Conservation (phyloP, 495 filamentous ascomycete species). For the Neurospora hispaniola region DNA sequence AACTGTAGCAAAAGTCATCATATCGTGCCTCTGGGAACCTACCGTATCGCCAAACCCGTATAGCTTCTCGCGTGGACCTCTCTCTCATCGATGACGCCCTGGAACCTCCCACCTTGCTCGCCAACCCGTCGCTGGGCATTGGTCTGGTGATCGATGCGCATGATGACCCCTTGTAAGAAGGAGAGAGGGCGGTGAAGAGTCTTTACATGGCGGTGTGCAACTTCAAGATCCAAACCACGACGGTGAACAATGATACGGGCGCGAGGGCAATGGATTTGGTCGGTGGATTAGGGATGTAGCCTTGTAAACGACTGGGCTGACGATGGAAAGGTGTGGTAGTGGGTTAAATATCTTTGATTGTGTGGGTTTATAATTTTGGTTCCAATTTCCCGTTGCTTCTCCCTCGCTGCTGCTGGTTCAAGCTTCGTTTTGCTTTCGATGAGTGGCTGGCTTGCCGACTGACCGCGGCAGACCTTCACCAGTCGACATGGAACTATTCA, state of each 20-base stretch:
- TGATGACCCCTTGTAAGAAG: neutral
- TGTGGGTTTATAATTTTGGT: conserved; percentile 20
- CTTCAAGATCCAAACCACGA: neutral
- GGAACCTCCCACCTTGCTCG: neutral
- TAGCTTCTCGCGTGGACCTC: neutral
- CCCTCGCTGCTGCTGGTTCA: neutral
- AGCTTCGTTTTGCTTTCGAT: neutral
- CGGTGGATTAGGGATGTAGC: neutral
- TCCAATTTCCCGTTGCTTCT: neutral
- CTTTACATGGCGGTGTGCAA: neutral
- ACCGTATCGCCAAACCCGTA: neutral
- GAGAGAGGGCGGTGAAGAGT: neutral
- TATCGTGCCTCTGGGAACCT: neutral
- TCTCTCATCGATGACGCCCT: neutral
- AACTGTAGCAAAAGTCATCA: neutral
- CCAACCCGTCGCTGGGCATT: neutral
- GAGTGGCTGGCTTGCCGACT: neutral
- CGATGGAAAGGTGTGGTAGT: conserved; percentile 24
- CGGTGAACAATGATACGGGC: neutral
- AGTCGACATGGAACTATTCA: conserved; percentile 35
- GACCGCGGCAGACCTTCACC: conserved; percentile 24
- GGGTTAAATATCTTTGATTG: conserved; percentile 40
- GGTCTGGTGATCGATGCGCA: neutral
- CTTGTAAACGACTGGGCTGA: conserved; percentile 25
- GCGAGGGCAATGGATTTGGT: neutral